phyloP scores from a whole-genome alignment of 1,139 yeast species.

The Zygosaccharomyces sapae region DNA sequence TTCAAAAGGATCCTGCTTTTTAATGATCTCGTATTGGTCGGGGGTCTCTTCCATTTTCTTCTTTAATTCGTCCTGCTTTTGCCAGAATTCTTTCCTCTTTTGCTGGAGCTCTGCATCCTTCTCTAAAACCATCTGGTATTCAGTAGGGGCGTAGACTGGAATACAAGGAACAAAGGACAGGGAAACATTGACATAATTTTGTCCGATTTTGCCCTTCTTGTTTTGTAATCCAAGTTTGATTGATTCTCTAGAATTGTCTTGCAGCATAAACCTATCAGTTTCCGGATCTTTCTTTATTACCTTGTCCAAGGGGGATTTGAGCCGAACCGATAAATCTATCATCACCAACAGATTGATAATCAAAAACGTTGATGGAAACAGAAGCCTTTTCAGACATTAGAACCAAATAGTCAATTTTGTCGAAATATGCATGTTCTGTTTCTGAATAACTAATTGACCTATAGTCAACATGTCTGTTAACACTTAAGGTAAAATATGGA shows the following conservation, averaged over 20 bases:
- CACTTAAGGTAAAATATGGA: slow-evolving; percentile 59
- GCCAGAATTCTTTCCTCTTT: slow-evolving; percentile 40
- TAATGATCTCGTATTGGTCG: slow-evolving; percentile 58
- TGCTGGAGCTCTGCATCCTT: slow-evolving; percentile 40
- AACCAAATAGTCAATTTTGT: slow-evolving; percentile 59
- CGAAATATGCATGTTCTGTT: slow-evolving; percentile 52
- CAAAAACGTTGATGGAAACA: slow-evolving; percentile 55
- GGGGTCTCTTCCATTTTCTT: slow-evolving; percentile 55
- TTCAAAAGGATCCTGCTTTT: slow-evolving; percentile 46
- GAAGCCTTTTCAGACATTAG: slow-evolving; percentile 59
- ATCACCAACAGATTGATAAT: slow-evolving; percentile 57
- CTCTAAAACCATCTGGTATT: slow-evolving; percentile 44
- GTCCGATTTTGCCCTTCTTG: slow-evolving; percentile 40
- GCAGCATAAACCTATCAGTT: slow-evolving; percentile 43
- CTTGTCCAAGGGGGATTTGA: slow-evolving; percentile 45
- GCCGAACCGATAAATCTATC: slow-evolving; percentile 63
- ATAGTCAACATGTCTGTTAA: slow-evolving; percentile 56
- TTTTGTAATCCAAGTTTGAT: slow-evolving; percentile 45
- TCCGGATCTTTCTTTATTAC: slow-evolving; percentile 46
- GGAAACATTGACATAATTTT: slow-evolving; percentile 53
- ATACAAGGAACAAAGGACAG: slow-evolving; percentile 60
- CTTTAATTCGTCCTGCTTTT: slow-evolving; percentile 43
- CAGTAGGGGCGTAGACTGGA: slow-evolving; percentile 58
- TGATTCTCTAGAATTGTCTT: slow-evolving; percentile 34
- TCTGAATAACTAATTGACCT: slow-evolving; percentile 55